These are phyloP conservation scores for Beauveria medogensis DNA, from an alignment of 2,329 filamentous ascomycete species.

Conservation along the genomic window DNA sequence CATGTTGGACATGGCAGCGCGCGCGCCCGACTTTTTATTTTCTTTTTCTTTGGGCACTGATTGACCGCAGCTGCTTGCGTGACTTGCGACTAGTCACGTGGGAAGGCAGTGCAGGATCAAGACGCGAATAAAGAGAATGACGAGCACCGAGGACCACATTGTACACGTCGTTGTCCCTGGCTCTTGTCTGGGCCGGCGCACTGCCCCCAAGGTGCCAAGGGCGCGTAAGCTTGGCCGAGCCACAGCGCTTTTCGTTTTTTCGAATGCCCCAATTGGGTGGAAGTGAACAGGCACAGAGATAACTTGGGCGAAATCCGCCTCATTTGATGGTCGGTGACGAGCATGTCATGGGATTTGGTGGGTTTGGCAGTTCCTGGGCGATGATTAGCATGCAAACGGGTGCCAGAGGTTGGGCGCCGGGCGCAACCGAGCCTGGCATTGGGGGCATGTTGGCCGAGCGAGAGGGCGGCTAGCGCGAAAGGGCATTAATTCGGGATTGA, in stretches of 20 bases:
- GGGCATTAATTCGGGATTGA: not conserved
- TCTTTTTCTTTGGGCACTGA: too few relatives aligned
- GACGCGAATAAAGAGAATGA: not conserved
- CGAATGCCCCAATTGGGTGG: not conserved
- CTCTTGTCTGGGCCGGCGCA: not conserved
- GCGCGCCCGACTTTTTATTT: too few relatives aligned
- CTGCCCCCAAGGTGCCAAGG: constrained; percentile 1
- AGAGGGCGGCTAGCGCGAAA: not conserved
- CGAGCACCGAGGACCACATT: not conserved
- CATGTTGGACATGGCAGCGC: not conserved
- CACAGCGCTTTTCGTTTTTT: not conserved
- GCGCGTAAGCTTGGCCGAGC: not conserved
- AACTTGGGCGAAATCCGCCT: not conserved
- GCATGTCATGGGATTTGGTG: not conserved
- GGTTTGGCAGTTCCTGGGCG: not conserved
- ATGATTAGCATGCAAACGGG: not conserved
- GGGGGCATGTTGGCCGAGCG: not conserved
- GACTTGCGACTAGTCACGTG: too few relatives aligned
- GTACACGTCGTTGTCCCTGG: not conserved
- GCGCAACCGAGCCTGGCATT: not conserved
- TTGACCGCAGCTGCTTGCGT: not conserved
- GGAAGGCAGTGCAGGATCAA: not conserved
- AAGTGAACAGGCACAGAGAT: too few relatives aligned
- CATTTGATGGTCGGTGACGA: not conserved
- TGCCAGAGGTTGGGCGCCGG: not conserved